Evolutionary conservation across 106 monocot genomes (phyloP), one percentile per base, ranked within the genome.

Genomic region (Ottelia alismoides): DNA sequence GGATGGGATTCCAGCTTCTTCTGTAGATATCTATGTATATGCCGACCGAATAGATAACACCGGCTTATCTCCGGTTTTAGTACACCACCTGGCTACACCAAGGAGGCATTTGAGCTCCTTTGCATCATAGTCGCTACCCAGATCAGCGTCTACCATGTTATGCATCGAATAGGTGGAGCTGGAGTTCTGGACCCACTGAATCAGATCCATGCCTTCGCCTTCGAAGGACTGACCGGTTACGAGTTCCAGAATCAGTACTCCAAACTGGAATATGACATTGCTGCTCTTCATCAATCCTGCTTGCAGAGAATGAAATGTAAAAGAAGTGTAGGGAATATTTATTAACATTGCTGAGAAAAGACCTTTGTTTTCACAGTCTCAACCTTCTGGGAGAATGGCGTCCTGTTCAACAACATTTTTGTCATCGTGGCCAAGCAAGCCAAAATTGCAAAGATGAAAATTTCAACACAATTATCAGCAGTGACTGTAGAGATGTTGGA

Each of bases 121-220:
- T n/a, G 73, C 65, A 61, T 88, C 63, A 58, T 88, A 94, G 46
- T 35, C 51, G 19, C 70, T 70, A 22, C 94, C 94, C 27, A 94
- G 84, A 73, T 94, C 94, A 46, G 78, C 75, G 65, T 94, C 94
- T 27, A 94, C 88, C 94, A 88, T 94, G 25, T 71, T 70, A 66
- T 88, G 70, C 78, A 88, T 75, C 11, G 88, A 78, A 40, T 29
- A 65, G 10, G 70, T 48, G 61, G 78, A 66, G 20, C 65, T 67
- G 2, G 88, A 75, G 18, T 78, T 64, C 51, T 88, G 83, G 32
- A 94, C 68, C 88, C 94, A 94, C n/a, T 68, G 84, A 25, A 94
- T 62, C 16, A 87, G 63, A 55, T 84, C 84, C 20, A 2, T 69
- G 54, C 73, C 76, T 68, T 88, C 78, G 21, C 58, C 65, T 20